Base-by-base conservation (phyloP, 2,329 filamentous ascomycete species). In the Cercospora sesami region DNA sequence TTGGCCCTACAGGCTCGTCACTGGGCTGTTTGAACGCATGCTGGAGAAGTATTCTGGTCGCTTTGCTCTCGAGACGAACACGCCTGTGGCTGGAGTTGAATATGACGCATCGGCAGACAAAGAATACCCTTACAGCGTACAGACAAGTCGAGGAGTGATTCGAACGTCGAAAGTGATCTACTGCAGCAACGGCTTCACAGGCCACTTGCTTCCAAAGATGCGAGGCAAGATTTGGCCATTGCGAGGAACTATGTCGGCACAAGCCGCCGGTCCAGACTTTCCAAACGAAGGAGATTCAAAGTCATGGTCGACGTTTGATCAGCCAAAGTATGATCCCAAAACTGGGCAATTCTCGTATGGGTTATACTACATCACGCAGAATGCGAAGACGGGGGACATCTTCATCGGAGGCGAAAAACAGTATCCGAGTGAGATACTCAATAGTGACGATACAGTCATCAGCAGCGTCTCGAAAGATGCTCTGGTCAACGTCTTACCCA, bases 141-240 rank as follows among this genome's bases (percentile, higher is more conserved):
- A 55, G 4, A 72, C 71, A 12, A 31, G 55, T 18, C 69, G 71
- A 28, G 71, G 71, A 10, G 33, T 36, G 9, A 60, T 73, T 14
- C 63, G 59, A 18, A 68, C 68, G 12, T 63, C 63, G 1, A 69
- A 71, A 28, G 67, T 73, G 1, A 66, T 73, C 16, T 62, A 73
- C 42, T 71, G 68, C 67, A 68, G 63, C 5, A 72, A 73, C 14
- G 71, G 70, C 64, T 72, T 67, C 42, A 66, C 68, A 2, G 68
- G 68, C 7, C 70, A 73, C 30, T 63, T 73, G 28, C 68, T 73
- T 10, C 67, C 71, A 1, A 64, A 65, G 3, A 60, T 73, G 7
- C 66, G 70, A 33, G 71, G 71, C 14, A 72, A 73, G 51, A 68
- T 73, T 39, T 73, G 69, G 36, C 71, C 71, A 3, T 31, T 73